Evolutionary conservation across 1,139 yeast genomes (phyloP), one percentile per base, ranked within the genome.

Genomic region (Yamadazyma kanchanaburiensis): DNA sequence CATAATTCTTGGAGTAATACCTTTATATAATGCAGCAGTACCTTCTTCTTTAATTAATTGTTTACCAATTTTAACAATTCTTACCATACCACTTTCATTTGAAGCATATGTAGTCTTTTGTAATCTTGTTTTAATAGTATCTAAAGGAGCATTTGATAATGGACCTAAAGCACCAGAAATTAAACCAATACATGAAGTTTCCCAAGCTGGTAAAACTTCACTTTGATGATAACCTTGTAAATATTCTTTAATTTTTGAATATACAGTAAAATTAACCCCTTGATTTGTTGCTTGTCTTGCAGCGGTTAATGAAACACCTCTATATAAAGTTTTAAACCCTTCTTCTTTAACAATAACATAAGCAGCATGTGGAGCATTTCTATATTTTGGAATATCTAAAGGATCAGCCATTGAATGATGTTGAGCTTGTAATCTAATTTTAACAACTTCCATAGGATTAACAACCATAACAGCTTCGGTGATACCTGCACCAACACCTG

Each of bases 261-360:
- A 91, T 16, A 88, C 95, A 6, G 97, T 89, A 63, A 91, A 91
- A 64, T 91, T 91, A 31, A 94, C 97, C 68, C 97, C 98, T 64
- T 91, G 98, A 70, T 91, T 91, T 38, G 95, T 83, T 21, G 97
- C 97, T 61, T 91, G 98, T 67, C 98, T 81, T 15, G 95, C 95
- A 28, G 96, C 96, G 20, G 98, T 91, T 51, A 91, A 75, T 3
- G 94, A 77, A 23, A 91, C 97, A 56, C 98, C 98, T 56, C 96
- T 75, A 70, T 91, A 91, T 39, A 91, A 66, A 10, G 96, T 86
- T 32, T 76, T 72, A 49, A 86, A 69, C 28, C 98, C 98, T 67
- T 91, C 98, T 61, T 89, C 96, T 50, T 76, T 82, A 42, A 83
- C 75, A 49, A 91, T 85, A 26, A 88, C 69, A 53, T 80, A 81